phyloP scores from a whole-genome alignment of 768 basidiomycete species.

The Naganishia kalamii region DNA sequence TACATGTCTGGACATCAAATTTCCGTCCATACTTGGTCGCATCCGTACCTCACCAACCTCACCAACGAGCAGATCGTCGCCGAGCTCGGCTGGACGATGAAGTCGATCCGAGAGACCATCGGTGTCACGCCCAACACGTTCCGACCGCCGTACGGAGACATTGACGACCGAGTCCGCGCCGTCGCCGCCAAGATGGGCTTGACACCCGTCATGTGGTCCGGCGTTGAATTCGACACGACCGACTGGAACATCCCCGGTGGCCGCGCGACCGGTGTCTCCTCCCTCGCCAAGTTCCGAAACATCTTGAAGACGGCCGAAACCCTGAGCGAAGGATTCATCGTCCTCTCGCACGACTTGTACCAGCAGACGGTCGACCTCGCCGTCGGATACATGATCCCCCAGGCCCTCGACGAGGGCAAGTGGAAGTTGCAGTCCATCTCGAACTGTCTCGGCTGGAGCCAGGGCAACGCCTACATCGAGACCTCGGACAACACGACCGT shows the following conservation, averaged over 20 bases:
- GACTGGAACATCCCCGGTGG: conserved; percentile 79
- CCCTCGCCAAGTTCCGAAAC: conserved; percentile 62
- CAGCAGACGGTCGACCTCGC: conserved; percentile 77
- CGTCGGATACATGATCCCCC: conserved; percentile 76
- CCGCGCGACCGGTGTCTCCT: conserved; percentile 54
- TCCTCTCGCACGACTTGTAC: conserved; percentile 74
- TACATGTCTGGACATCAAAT: conserved; percentile 76
- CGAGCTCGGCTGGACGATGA: conserved; percentile 79
- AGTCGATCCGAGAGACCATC: conserved; percentile 73
- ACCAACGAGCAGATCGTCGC: conserved; percentile 77
- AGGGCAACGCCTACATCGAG: conserved; percentile 70
- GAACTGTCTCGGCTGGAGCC: conserved; percentile 57
- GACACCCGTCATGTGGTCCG: conserved; percentile 76
- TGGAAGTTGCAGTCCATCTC: conserved; percentile 70
- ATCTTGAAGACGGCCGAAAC: conserved; percentile 58
- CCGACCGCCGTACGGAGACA: conserved; percentile 65
- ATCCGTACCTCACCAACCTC: conserved; percentile 66
- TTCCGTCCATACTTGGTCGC: conserved; percentile 82
- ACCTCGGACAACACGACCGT: conserved; percentile 60
- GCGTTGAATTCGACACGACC: conserved; percentile 63
- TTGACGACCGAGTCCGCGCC: conserved; percentile 74
- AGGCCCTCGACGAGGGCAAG: conserved; percentile 61
- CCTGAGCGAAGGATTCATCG: conserved; percentile 73
- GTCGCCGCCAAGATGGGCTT: conserved; percentile 77
- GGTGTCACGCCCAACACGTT: conserved; percentile 68